These are phyloP conservation scores for Aspergillus ibericus DNA, from an alignment of 2,329 filamentous ascomycete species.

Conservation along the genomic window DNA sequence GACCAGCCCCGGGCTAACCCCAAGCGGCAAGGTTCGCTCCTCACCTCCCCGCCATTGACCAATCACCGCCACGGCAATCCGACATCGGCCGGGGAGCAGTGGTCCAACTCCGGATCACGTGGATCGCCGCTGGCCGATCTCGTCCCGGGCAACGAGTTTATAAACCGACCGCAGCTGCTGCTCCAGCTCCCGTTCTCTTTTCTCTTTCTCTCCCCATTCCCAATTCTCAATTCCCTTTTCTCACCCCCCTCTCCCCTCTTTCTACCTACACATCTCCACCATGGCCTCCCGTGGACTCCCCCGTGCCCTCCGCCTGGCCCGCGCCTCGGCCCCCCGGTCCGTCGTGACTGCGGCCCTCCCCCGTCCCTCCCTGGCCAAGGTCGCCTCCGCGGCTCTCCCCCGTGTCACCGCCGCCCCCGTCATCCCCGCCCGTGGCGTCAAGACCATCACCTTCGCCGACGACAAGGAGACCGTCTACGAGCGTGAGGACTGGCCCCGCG, in stretches of 20 bases:
- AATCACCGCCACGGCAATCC: slow-evolving; percentile 10
- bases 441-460: slow-evolving; percentile 99
- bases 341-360: slow-evolving; percentile 59
- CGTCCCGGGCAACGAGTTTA: slow-evolving; percentile 20
- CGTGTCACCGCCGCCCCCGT: slow-evolving; percentile 49
- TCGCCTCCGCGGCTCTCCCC: slow-evolving; percentile 40
- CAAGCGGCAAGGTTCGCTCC: background rate
- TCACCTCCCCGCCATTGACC: background rate
- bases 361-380: slow-evolving; percentile 48
- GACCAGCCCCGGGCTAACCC: background rate
- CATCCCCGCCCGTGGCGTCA: slow-evolving; percentile 69
- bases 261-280: slow-evolving; percentile 25
- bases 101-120: slow-evolving; percentile 31
- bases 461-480: slow-evolving; percentile 94
- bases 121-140: slow-evolving; percentile 4
- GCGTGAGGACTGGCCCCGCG: slow-evolving; percentile 96
- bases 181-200: slow-evolving; percentile 9
- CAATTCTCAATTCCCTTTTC: slow-evolving; percentile 12
- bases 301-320: slow-evolving; percentile 60
- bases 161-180: slow-evolving; percentile 13
- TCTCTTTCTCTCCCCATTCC: slow-evolving; percentile 8
- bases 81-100: slow-evolving; percentile 31
- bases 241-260: slow-evolving; percentile 12
- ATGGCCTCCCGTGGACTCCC: slow-evolving; percentile 53
- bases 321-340: slow-evolving; percentile 57